A percentile compares a stretch with the other conserved stretches of the same genome.
Conservation (phyloP, 2,329 filamentous ascomycete genomes). For the Botryosphaeria dothidea region DNA sequence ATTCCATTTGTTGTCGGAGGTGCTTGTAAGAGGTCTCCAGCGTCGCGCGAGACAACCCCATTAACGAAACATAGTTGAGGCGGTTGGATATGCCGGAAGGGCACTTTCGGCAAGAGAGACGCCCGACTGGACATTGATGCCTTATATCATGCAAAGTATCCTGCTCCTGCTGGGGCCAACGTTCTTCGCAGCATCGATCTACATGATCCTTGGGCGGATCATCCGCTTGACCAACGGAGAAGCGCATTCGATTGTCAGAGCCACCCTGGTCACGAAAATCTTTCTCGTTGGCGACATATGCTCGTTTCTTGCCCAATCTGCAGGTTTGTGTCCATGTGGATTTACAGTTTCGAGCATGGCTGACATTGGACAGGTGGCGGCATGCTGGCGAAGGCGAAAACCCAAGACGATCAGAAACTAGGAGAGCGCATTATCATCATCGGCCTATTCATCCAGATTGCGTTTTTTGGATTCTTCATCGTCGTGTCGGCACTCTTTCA, state of each 20-base stretch:
- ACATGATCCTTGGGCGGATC: conserved; percentile 47
- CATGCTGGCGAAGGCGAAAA: conserved; percentile 5
- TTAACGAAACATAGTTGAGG: conserved; percentile 45
- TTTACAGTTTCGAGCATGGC: not conserved
- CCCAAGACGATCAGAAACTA: conserved; percentile 6
- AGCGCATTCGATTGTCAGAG: conserved; percentile 34
- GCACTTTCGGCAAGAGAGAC: conserved; percentile 35
- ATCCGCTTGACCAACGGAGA: conserved; percentile 38
- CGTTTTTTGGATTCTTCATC: conserved; percentile 54
- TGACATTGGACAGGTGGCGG: conserved; percentile 12
- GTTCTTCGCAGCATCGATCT: conserved; percentile 49
- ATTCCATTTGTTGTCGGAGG: conserved; percentile 54
- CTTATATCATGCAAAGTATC: conserved; percentile 47
- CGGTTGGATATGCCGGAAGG: conserved; percentile 53
- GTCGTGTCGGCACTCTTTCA: conserved; percentile 34
- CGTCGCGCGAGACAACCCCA: not conserved
- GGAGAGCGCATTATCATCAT: conserved; percentile 49
- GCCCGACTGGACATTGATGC: conserved; percentile 30
- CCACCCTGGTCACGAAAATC: conserved; percentile 41
- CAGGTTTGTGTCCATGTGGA: not conserved
- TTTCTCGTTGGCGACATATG: conserved; percentile 47
- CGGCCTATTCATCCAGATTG: conserved; percentile 52
- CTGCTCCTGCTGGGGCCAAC: conserved; percentile 49
- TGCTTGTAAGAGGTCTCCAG: conserved; percentile 39
- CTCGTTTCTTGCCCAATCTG: conserved; percentile 42